These are phyloP conservation scores for Leptodermis oblonga DNA, from an alignment of 257 asterid species.

Conservation along the genomic window DNA sequence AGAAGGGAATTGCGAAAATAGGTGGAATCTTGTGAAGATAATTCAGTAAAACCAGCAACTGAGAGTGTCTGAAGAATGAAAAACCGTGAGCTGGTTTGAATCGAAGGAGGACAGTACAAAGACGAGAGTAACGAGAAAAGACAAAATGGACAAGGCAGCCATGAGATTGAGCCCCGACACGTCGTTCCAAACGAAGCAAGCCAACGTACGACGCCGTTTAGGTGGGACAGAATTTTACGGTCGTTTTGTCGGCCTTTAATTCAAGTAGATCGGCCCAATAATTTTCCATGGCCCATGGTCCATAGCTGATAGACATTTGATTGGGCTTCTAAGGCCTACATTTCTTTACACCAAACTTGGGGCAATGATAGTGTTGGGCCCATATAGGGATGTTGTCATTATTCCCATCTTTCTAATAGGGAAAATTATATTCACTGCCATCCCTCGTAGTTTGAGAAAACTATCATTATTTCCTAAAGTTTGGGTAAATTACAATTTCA, in stretches of 20 bases:
- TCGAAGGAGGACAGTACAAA: background rate
- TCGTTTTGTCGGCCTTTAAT: background rate
- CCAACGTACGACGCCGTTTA: background rate
- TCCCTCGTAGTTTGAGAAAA: too few species aligned
- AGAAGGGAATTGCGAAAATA: background rate
- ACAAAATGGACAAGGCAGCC: slow-evolving; percentile 1
- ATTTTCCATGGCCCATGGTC: too few species aligned
- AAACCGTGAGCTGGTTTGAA: background rate
- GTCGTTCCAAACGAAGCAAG: background rate
- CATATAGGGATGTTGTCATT: too few species aligned
- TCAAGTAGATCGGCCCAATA: too few species aligned
- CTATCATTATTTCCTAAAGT: too few species aligned
- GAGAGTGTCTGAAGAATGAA: background rate
- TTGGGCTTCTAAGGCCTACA: too few species aligned
- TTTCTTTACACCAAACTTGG: too few species aligned
- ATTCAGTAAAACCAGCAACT: background rate
- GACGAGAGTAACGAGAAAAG: background rate
- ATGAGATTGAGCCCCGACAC: background rate
- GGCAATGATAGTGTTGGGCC: too few species aligned
- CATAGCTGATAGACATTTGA: too few species aligned
- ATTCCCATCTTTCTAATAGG: too few species aligned
- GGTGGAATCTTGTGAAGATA: background rate
- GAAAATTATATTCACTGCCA: too few species aligned
- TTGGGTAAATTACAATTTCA: too few species aligned
- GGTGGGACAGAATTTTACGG: background rate